phyloP scores from a whole-genome alignment of 768 basidiomycete genomes.

The Termitomyces sp. region DNA sequence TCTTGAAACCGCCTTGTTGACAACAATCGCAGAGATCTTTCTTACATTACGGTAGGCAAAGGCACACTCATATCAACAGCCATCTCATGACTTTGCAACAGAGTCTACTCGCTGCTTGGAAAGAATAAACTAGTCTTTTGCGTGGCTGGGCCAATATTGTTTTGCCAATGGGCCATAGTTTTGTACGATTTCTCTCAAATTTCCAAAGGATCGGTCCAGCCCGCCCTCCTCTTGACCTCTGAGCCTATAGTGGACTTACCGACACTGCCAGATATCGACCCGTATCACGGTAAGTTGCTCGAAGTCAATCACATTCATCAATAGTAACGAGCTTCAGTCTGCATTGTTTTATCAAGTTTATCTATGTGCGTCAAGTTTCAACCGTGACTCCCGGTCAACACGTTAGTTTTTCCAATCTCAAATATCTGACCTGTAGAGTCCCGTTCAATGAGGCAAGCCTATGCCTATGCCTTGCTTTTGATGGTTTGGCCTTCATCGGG shows the following conservation, averaged over 20 bases:
- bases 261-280: neutral
- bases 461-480: conserved; percentile 20
- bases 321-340: neutral
- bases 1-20: too few relatives aligned
- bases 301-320: too few relatives aligned
- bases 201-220: conserved; percentile 1
- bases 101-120: conserved; percentile 3
- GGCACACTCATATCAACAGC: neutral
- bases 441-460: conserved; percentile 16
- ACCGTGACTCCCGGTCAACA: too few relatives aligned
- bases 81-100: neutral
- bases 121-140: neutral
- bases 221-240: conserved; percentile 5
- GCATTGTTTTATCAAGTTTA: neutral
- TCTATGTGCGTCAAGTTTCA: neutral
- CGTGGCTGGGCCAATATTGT: neutral
- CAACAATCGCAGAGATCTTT: conserved; percentile 7
- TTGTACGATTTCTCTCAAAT: conserved; percentile 7
- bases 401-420: neutral
- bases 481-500: conserved; percentile 16
- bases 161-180: conserved; percentile 8
- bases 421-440: too few relatives aligned
- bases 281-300: conserved; percentile 5
- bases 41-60: conserved; percentile 7
- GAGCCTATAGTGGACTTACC: too few relatives aligned